phyloP scores from a whole-genome alignment of 768 basidiomycete genomes.

The Cystofilobasidium capitatum region DNA sequence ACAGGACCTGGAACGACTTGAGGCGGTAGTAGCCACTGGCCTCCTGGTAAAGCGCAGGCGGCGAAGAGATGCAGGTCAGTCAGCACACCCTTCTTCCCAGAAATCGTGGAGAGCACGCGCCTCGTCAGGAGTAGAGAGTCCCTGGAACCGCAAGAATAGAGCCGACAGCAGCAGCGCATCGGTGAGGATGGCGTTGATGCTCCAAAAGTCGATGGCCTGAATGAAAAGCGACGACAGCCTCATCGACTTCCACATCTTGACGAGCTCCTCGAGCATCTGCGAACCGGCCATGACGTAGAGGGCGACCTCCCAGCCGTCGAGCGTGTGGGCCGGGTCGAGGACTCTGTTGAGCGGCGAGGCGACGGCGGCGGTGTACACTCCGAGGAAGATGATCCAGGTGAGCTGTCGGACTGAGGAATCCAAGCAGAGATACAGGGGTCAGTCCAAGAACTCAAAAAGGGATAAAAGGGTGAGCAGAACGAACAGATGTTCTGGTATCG shows the following conservation, averaged over 20 bases:
- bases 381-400: slow-evolving; percentile 67
- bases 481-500: slow-evolving; percentile 81
- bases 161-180: slow-evolving; percentile 63
- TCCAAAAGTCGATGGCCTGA: slow-evolving; percentile 68
- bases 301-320: slow-evolving; percentile 70
- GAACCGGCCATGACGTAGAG: slow-evolving; percentile 70
- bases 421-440: too few relatives aligned
- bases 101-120: neutral
- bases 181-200: slow-evolving; percentile 57
- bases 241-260: slow-evolving; percentile 59
- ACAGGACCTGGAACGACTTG: slow-evolving; percentile 76
- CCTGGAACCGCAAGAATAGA: slow-evolving; percentile 60
- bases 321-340: slow-evolving; percentile 34
- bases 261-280: slow-evolving; percentile 56
- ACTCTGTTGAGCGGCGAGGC: slow-evolving; percentile 20
- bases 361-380: slow-evolving; percentile 65
- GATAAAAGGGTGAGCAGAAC: slow-evolving; percentile 26
- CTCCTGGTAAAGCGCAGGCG: slow-evolving; percentile 11
- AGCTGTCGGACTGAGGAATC: slow-evolving; percentile 7
- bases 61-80: neutral
- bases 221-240: slow-evolving; percentile 52
- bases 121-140: slow-evolving; percentile 44
- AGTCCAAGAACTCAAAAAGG: too few relatives aligned
- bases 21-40: slow-evolving; percentile 42
- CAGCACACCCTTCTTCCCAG: neutral